Base-by-base conservation (phyloP, 257 asterid species). In the Scutellaria baicalensis region DNA sequence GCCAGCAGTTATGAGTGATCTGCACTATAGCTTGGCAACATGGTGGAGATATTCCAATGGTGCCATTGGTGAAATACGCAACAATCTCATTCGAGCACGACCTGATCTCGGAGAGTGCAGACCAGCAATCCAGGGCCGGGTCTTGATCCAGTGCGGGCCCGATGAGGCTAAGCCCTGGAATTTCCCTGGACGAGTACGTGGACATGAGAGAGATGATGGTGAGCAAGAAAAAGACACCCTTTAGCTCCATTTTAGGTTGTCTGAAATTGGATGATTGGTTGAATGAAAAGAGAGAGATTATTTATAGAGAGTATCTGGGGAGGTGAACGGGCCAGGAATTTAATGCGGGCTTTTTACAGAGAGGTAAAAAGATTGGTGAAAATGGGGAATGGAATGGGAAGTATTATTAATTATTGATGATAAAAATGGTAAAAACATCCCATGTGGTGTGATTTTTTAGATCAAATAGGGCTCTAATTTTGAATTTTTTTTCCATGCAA, bases 1-100 rank as follows among this genome's bases (percentile, higher is more conserved):
- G 82, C 87, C 85, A 80, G 73, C 90, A 84, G 6, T 51, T 66
- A 43, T 72, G 90, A 1, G 90, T 84, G 9, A 82, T 80, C 71
- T 70, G 7, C 31, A 64, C 66, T 21, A 84, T 70, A 13, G 90
- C 84, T 9, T 64, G 65, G 58, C 90, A 84, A 13, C 87, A 84
- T 0, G 64, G 75, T 5, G 71, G 76, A 6, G 69, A 52, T 5
- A 81, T 82, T 16, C 66, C 78, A 2, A 59, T 58, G 8, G 64
- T 14, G 0, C 87, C 87, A 4, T 35, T 64, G 0, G 66, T 57
- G 9, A 84, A 77, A 74, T 77, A 84, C 8, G 71, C 74, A 0
- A 36, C 59, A 4, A 82, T 84, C 59, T 84, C 90, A 1, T 78
- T 65, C 3, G 87, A 61, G 61, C 87, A 84, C 12, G 87, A 70